A percentile compares a stretch with the other conserved stretches of the same genome.
Evolutionary conservation across 2,329 filamentous ascomycete species (phyloP).

Genomic region (Ophiosphaerella herpotricha): DNA sequence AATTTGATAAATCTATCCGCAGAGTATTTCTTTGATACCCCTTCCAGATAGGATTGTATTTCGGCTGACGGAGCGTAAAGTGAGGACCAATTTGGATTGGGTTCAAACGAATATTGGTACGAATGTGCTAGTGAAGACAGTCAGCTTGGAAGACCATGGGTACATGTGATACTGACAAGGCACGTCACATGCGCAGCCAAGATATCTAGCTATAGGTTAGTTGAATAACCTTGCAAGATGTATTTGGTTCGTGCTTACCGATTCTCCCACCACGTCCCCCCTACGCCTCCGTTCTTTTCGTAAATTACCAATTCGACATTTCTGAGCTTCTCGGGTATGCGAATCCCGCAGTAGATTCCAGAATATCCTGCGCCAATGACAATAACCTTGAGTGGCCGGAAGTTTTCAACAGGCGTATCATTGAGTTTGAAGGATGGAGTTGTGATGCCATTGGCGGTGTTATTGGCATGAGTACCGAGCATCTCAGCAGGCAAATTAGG

Average conservation of each 20-base stretch:
- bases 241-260: slow-evolving; percentile 12
- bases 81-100: slow-evolving; percentile 48
- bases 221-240: background rate
- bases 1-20: slow-evolving; percentile 46
- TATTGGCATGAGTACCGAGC: slow-evolving; percentile 14
- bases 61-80: slow-evolving; percentile 47
- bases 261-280: slow-evolving; percentile 48
- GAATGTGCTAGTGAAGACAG: slow-evolving; percentile 39
- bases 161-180: slow-evolving; percentile 24
- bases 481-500: slow-evolving; percentile 32
- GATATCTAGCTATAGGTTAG: slow-evolving; percentile 34
- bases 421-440: slow-evolving; percentile 35
- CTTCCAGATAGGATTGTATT: slow-evolving; percentile 46
- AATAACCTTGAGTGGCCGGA: slow-evolving; percentile 49
- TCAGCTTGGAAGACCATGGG: slow-evolving; percentile 2
- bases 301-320: slow-evolving; percentile 50
- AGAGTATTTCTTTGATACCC: slow-evolving; percentile 41
- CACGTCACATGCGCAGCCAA: slow-evolving; percentile 51
- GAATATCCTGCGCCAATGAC: slow-evolving; percentile 53
- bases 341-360: slow-evolving; percentile 51
- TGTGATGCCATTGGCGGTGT: slow-evolving; percentile 10
- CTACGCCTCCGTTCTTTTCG: slow-evolving; percentile 51
- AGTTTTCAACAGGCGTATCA: slow-evolving; percentile 49
- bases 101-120: slow-evolving; percentile 52
- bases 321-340: slow-evolving; percentile 47